Conservation (phyloP, 2,329 filamentous ascomycete genomes). For the Penicillium sp. region DNA sequence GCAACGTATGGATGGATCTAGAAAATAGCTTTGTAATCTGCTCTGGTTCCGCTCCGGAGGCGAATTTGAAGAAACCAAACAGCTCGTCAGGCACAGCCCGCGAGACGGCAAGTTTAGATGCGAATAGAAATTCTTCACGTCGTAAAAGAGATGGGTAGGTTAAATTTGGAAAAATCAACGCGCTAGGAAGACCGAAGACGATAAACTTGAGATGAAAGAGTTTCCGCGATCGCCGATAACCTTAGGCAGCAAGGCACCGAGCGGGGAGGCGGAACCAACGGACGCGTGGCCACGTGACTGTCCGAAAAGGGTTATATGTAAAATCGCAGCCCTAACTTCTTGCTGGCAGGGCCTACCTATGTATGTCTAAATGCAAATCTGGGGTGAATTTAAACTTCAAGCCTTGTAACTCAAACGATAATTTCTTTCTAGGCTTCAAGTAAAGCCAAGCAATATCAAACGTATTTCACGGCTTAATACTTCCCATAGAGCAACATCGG, state of each 20-base stretch:
- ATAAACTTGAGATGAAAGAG: neutral
- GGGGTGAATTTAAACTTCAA: too few relatives aligned
- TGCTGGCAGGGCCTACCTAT: too few relatives aligned
- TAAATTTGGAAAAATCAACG: too few relatives aligned
- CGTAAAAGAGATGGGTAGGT: neutral
- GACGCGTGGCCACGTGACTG: conserved; percentile 2
- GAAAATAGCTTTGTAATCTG: conserved; percentile 16
- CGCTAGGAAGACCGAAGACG: neutral
- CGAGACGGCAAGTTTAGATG: neutral
- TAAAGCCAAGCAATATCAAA: too few relatives aligned
- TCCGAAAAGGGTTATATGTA: conserved; percentile 19
- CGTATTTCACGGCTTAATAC: too few relatives aligned
- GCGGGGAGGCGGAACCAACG: neutral
- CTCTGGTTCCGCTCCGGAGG: conserved; percentile 1
- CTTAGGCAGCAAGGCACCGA: neutral
- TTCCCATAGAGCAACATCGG: too few relatives aligned
- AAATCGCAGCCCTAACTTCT: neutral
- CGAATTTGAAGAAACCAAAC: conserved; percentile 1
- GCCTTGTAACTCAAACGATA: too few relatives aligned
- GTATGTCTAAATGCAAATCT: too few relatives aligned
- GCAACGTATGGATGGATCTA: conserved; percentile 9
- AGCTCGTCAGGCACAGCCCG: neutral
- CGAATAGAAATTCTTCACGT: neutral
- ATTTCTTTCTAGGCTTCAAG: too few relatives aligned
- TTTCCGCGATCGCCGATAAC: neutral